Conservation (phyloP, 495 filamentous ascomycete species). For the Podospora bellae-mahoneyi region DNA sequence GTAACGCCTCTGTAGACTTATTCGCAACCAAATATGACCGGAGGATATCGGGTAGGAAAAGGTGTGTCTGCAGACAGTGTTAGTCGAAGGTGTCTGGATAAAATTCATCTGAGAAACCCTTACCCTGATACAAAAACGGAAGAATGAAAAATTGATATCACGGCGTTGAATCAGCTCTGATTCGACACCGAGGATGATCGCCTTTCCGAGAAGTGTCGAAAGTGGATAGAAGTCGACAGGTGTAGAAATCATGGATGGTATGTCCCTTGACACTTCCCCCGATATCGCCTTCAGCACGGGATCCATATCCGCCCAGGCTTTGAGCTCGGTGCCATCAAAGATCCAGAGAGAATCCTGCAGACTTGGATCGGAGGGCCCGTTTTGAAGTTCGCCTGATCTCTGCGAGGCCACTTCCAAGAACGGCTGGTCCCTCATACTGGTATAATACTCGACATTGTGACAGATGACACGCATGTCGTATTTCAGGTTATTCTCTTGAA, state of each 20-base stretch:
- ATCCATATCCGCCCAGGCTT: conserved; percentile 88
- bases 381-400: conserved; percentile 22
- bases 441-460: conserved; percentile 92
- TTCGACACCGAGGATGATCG: conserved; percentile 85
- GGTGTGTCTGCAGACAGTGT: conserved; percentile 58
- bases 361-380: conserved; percentile 43
- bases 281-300: conserved; percentile 70
- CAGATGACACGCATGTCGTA: conserved; percentile 98
- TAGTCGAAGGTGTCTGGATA: conserved; percentile 3
- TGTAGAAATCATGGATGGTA: conserved; percentile 63
- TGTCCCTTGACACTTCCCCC: conserved; percentile 54
- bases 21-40: conserved; percentile 69
- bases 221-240: conserved; percentile 88
- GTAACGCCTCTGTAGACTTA: conserved; percentile 69
- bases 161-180: conserved; percentile 86
- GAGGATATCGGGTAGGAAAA: conserved; percentile 86
- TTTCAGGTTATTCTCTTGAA: conserved; percentile 73
- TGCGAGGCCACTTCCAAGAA: conserved; percentile 36
- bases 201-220: conserved; percentile 78
- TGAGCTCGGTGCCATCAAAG: conserved; percentile 80
- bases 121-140: conserved; percentile 79
- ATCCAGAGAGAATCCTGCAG: conserved; percentile 90
- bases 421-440: conserved; percentile 82
- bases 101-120: conserved; percentile 7
- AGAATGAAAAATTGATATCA: conserved; percentile 81